Conservation (phyloP, 208 protist genomes). For the Acanthamoeba culbertsoni region DNA sequence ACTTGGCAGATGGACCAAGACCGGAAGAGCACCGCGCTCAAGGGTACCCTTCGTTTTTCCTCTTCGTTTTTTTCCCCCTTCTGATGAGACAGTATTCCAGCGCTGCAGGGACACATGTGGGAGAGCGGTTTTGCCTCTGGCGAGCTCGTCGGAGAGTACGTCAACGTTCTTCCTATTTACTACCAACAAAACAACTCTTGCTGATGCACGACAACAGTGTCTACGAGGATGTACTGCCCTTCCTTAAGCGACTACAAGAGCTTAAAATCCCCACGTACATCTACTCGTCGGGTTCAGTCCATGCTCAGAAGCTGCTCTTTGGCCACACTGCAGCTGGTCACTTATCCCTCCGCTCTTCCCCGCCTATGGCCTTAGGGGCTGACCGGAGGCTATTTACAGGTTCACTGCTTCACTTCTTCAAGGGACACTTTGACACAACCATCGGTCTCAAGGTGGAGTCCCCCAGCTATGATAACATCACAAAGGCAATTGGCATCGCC, state of each 20-base stretch:
- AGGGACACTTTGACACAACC: constrained; percentile 86
- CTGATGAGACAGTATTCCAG: not conserved
- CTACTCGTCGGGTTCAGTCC: constrained; percentile 85
- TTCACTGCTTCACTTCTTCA: constrained; percentile 83
- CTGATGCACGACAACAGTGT: not conserved
- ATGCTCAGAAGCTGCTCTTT: constrained; percentile 87
- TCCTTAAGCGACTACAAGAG: not conserved
- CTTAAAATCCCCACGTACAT: constrained; percentile 79
- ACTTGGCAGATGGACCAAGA: constrained; percentile 71
- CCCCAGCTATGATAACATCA: constrained; percentile 83
- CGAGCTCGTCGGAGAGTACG: constrained; percentile 65
- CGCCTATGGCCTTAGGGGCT: no score
- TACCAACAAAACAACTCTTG: not conserved
- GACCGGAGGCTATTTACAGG: constrained; percentile 71
- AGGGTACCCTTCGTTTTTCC: constrained; percentile 54
- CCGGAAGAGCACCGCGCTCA: constrained; percentile 80
- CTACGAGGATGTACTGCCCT: constrained; percentile 68
- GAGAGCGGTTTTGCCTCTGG: constrained; percentile 66
- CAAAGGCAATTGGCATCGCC: not conserved
- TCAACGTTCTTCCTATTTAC: not conserved
- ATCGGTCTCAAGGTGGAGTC: constrained; percentile 83
- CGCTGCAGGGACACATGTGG: constrained; percentile 86
- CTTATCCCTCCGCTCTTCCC: not conserved
- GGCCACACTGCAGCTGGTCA: constrained; percentile 65
- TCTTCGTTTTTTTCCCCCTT: not conserved